phyloP scores from a whole-genome alignment of 257 asterid genomes.

The Solanum stenotomum region DNA sequence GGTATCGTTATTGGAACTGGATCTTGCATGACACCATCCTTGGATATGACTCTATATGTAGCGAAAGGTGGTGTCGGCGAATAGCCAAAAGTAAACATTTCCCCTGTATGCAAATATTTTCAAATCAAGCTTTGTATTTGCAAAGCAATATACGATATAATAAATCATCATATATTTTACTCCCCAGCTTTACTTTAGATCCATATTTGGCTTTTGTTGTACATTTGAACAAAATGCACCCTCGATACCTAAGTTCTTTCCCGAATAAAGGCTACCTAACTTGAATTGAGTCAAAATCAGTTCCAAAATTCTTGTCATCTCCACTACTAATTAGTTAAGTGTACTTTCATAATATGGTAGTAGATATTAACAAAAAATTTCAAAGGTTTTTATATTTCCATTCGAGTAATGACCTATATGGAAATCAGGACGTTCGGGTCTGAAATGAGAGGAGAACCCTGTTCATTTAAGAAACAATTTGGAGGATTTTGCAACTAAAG shows the following conservation, averaged over 20 bases:
- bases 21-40: slow-evolving; percentile 83
- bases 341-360: background rate
- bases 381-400: background rate
- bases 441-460: background rate
- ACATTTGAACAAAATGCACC: background rate
- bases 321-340: background rate
- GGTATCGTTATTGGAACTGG: slow-evolving; percentile 91
- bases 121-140: background rate
- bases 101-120: slow-evolving; percentile 49
- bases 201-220: background rate
- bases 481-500: background rate
- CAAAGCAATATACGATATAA: background rate
- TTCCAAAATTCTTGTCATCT: too few relatives aligned
- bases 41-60: slow-evolving; percentile 88
- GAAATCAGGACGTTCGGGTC: background rate
- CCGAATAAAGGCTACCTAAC: background rate
- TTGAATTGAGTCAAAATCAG: too few relatives aligned
- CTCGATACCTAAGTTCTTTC: background rate
- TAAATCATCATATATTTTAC: background rate
- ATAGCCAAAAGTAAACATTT: slow-evolving; percentile 95
- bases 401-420: background rate
- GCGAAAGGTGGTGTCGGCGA: slow-evolving; percentile 58
- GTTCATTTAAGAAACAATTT: background rate
- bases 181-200: background rate
- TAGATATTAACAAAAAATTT: background rate